Percentiles rank a stretch among this genome's conserved stretches.
phyloP scores from a whole-genome alignment of 2,329 filamentous ascomycete species.

The Chalara sp. region DNA sequence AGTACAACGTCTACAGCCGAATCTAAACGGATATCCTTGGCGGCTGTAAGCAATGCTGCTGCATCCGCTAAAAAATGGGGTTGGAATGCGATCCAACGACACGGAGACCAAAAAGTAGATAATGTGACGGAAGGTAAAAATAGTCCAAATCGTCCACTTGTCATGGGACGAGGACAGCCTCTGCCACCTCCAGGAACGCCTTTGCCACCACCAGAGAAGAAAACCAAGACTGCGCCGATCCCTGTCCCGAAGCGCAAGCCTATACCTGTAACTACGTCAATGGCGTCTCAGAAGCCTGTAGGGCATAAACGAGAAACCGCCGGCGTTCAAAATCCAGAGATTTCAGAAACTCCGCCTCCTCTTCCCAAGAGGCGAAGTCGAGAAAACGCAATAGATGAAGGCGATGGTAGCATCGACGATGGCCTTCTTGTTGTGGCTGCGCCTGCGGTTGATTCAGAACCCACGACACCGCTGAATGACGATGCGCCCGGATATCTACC shows the following conservation, averaged over 20 bases:
- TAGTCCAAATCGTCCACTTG: constrained; percentile 49
- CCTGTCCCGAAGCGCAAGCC: constrained; percentile 60
- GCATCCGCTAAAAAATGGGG: constrained; percentile 53
- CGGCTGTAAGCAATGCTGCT: constrained; percentile 49
- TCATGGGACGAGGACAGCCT: constrained; percentile 74
- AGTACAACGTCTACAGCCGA: constrained; percentile 19
- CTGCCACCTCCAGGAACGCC: constrained; percentile 76
- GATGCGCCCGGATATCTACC: constrained; percentile 23
- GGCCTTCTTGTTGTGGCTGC: constrained; percentile 58
- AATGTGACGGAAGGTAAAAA: constrained; percentile 12
- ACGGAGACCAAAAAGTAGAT: constrained; percentile 29
- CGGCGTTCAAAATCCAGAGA: constrained; percentile 17
- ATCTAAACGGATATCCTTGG: constrained; percentile 43
- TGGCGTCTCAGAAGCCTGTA: constrained; percentile 6
- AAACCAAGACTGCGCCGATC: constrained; percentile 49
- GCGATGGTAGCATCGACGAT: constrained; percentile 36
- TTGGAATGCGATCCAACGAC: constrained; percentile 47
- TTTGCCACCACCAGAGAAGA: constrained; percentile 61
- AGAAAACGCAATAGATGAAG: constrained; percentile 29
- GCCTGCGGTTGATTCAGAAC: constrained; percentile 56
- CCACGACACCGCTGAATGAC: constrained; percentile 42
- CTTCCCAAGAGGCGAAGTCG: constrained; percentile 33
- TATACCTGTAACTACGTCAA: constrained; percentile 33
- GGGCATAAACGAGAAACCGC: constrained; percentile 25
- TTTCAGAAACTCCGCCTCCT: constrained; percentile 35